Evolutionary conservation across 1,284 basidiomycete species (phyloP), one percentile per base, ranked within the genome.

Genomic region (Inonotus hispidus): DNA sequence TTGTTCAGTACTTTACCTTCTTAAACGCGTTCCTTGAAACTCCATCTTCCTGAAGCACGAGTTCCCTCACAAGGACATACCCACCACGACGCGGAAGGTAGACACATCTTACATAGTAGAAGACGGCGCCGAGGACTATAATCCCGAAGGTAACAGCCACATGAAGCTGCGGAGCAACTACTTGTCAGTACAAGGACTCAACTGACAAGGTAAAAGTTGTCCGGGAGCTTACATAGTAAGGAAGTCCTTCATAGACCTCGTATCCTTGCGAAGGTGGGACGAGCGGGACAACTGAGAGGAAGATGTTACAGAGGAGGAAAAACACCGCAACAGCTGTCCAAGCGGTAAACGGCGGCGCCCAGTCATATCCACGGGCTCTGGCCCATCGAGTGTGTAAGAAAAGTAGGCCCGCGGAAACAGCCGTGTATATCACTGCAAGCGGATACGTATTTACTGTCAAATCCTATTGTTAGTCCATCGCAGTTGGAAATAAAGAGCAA

Each of bases 271-370:
- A 69, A 1, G 86, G 86, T 3, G 86, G 85, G 25, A 88, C 73
- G n/a, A 87, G 72, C 0, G 87, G 86, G 2, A 82, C 79, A 29
- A 77, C 65, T 16, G 82, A 72, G 35, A 89, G 74, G 68, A 87
- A 87, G 19, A 87, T 39, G 64, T 88, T 88, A 1, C 84, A 83
- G 16, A 84, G 63, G 65, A 85, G 78, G 74, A 88, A 89, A 47
- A 82, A 72, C 11, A 76, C 62, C 2, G 82, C 74, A 23, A 80
- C 74, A 21, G 67, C 59, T 55, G 74, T 81, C 29, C 80, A 79
- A 0, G 84, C 79, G 54, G 72, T 77, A 72, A 83, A 88, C 0
- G 87, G 86, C 6, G 87, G 85, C 21, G 77, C 69, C 87, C 87
- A 89, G 1, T 73, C 70, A 70, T 79, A 82, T 0, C 68, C 65